These are phyloP conservation scores for Vitis amurensis DNA, from an alignment of 164 flowering plant species.

Conservation along the genomic window DNA sequence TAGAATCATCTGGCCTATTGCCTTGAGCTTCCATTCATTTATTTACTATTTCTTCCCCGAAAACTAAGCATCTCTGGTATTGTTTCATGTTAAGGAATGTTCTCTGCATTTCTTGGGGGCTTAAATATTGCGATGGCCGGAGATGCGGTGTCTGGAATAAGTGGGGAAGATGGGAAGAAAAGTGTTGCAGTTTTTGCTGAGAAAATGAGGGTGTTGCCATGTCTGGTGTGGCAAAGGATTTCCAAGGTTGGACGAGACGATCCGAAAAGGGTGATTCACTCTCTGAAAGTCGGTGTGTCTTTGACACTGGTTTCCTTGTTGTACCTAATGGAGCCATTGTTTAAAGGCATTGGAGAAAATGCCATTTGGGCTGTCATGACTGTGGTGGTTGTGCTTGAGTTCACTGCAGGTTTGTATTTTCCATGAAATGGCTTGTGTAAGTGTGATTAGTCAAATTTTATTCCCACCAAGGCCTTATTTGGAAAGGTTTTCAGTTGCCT, in stretches of 20 bases:
- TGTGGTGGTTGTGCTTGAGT: conserved; percentile 92
- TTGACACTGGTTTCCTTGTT: conserved; percentile 74
- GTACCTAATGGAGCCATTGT: conserved; percentile 77
- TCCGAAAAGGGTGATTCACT: conserved; percentile 71
- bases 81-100: conserved; percentile 3
- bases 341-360: conserved; percentile 67
- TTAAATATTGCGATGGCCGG: conserved; percentile 12
- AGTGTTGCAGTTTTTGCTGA: neutral
- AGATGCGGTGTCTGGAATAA: neutral
- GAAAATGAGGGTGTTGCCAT: conserved; percentile 31
- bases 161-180: neutral
- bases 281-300: conserved; percentile 82
- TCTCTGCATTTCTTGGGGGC: conserved; percentile 15
- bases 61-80: neutral
- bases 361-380: conserved; percentile 99
- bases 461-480: no score
- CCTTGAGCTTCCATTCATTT: no score
- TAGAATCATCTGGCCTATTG: neutral
- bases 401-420: conserved; percentile 68
- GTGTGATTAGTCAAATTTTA: neutral
- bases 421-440: neutral
- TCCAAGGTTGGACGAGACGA: conserved; percentile 73
- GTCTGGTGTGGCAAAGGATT: conserved; percentile 20
- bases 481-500: no score
- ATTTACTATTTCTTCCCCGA: neutral